Percentiles rank a stretch among this genome's conserved stretches.
phyloP scores from a whole-genome alignment of 2,329 filamentous ascomycete genomes.

The Alternaria postmessia region DNA sequence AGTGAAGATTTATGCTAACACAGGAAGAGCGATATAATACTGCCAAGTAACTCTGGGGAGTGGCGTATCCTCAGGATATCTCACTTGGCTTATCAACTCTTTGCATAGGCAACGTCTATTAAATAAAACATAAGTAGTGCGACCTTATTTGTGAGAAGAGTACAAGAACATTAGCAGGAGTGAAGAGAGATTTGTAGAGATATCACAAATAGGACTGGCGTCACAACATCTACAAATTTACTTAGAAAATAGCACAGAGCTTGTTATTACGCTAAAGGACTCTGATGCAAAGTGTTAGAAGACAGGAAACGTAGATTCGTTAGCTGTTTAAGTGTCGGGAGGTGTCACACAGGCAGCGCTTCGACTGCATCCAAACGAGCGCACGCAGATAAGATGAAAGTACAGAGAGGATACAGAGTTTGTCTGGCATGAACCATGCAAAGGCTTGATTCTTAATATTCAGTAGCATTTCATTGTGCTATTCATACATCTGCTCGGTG shows the following conservation, averaged over 20 bases:
- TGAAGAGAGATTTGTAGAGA: not conserved
- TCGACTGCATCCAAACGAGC: not conserved
- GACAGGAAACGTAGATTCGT: not conserved
- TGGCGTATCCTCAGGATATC: not conserved
- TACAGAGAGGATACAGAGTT: not conserved
- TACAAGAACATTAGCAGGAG: not conserved
- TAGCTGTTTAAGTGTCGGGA: not conserved
- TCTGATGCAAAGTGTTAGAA: not conserved
- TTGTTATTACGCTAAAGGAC: not conserved
- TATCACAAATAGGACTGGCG: not conserved
- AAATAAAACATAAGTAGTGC: not conserved
- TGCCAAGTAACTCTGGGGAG: not conserved
- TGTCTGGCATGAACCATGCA: slow-evolving; percentile 1
- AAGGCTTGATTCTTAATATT: slow-evolving; percentile 2
- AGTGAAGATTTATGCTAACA: not conserved
- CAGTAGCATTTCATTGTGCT: slow-evolving; percentile 21
- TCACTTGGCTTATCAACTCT: not conserved
- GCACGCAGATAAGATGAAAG: not conserved
- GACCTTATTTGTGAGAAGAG: not conserved
- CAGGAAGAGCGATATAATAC: not conserved
- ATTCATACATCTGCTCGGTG: slow-evolving; percentile 29
- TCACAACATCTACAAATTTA: not conserved
- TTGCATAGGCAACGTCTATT: not conserved
- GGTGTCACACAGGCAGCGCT: not conserved
- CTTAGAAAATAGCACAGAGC: not conserved